A percentile compares a stretch with the other conserved stretches of the same genome.
phyloP scores from a whole-genome alignment of 768 basidiomycete species.

The Tylopilus plumbeoviolaceoides region DNA sequence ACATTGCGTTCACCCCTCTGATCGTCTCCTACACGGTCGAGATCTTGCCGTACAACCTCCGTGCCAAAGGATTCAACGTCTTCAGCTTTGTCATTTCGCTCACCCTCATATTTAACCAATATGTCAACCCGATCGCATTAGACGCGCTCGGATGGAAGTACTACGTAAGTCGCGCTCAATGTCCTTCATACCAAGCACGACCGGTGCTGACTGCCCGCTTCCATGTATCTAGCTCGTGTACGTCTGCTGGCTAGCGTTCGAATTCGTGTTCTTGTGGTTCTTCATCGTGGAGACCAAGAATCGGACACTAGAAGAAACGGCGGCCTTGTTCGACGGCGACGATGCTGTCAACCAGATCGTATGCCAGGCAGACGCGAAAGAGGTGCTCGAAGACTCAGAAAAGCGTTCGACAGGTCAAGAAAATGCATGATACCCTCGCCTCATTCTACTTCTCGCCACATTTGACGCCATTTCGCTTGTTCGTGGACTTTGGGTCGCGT shows the following conservation, averaged over 20 bases:
- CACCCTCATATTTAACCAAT: slow-evolving; percentile 86
- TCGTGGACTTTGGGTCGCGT: not conserved
- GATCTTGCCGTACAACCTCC: slow-evolving; percentile 77
- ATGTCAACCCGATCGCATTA: slow-evolving; percentile 80
- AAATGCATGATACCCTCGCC: slow-evolving; percentile 5
- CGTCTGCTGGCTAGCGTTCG: slow-evolving; percentile 64
- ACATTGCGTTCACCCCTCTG: slow-evolving; percentile 82
- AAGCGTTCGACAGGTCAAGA: slow-evolving; percentile 12
- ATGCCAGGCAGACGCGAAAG: slow-evolving; percentile 20
- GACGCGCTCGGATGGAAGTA: slow-evolving; percentile 67
- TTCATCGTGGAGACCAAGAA: slow-evolving; percentile 71
- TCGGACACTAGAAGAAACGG: slow-evolving; percentile 77
- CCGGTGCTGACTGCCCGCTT: not conserved
- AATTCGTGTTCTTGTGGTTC: slow-evolving; percentile 61
- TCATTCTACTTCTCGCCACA: not conserved
- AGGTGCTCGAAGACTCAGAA: slow-evolving; percentile 19
- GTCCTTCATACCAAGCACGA: not conserved
- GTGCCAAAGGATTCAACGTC: slow-evolving; percentile 82
- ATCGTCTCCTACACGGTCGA: slow-evolving; percentile 87
- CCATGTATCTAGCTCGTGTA: slow-evolving; percentile 50
- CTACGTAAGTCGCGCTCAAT: slow-evolving; percentile 42
- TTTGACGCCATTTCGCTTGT: not conserved
- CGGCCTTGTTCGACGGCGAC: slow-evolving; percentile 73
- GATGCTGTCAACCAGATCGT: slow-evolving; percentile 41
- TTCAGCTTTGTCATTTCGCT: slow-evolving; percentile 77